Evolutionary conservation across 495 filamentous ascomycete genomes (phyloP), one percentile per base, ranked within the genome.

Genomic region (Aspergillus nidulans): DNA sequence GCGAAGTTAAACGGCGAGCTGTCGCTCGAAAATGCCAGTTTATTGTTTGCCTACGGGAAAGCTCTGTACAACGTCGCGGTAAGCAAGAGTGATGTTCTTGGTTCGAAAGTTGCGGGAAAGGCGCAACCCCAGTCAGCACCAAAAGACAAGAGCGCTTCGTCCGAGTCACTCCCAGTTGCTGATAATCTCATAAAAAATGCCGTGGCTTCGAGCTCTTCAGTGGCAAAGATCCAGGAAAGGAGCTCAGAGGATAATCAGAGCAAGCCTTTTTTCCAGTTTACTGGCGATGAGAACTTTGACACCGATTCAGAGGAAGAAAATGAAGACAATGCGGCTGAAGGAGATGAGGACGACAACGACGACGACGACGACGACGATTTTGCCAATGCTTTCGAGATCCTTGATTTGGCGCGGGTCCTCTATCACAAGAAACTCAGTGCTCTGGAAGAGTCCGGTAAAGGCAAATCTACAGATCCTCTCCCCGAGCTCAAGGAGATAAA

Each of bases 11-110:
- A 97, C 72, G 94, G 92, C 64, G 95, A 97, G 71, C 82, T 95
- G 77, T 85, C 84, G 41, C 81, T 89, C 5, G 84, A 88, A 28
- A 97, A 99, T 60, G 92, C 92, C 15, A 91, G 96, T 63, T 77
- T 99, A 25, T 83, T 97, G 15, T 99, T 91, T 68, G 81, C 87
- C 49, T 99, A 99, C 72, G 94, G 95, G 16, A 88, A 92, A 63
- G 86, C 88, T 38, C 78, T 97, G 15, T 96, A 94, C 77, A 88
- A 92, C 64, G 88, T 96, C 53, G 94, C 91, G 18, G 86, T 97
- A 60, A 87, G 82, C 69, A 96, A 94, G 65, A 96, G 90, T 64
- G 92, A 97, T 68, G 92, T 98, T 24, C 78, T 98, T 28, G 94
- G 94, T 56, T 86, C 85, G 8, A 89, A 87, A 63, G 85, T 92